Base-by-base conservation (phyloP, 208 protist species). In the Novymonas esmeraldas region DNA sequence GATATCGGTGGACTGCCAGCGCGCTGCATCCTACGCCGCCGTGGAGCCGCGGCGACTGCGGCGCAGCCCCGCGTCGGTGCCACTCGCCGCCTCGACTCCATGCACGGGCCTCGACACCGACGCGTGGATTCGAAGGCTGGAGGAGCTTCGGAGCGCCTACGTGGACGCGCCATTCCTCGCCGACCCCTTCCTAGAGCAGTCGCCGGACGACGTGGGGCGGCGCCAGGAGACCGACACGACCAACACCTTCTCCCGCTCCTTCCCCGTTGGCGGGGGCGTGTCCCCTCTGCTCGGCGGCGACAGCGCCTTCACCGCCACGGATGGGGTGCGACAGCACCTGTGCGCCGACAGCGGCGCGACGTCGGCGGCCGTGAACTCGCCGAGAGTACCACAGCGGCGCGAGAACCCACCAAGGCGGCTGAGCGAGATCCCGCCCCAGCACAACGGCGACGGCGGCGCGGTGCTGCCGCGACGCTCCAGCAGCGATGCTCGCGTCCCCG, bases 1-100 rank as follows among this genome's bases (percentile, higher is more conserved):
- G 7, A 66, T 67, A 29, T 28, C 41, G 5, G 42, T n/a, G 4
- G 45, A 6, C 41, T 46, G 61, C 36, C 42, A 39, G 31, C 51
- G 50, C 33, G 67, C 31, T 10, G 42, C 59, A 20, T 74, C 68
- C 3, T 55, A 67, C 60, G 13, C n/a, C 18, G 50, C 39, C 14
- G 58, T 24, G 13, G 13, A 26, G 2, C 14, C 31, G 2, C 18
- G 11, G 26, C 13, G 4, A 4, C 39, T 36, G 1, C 28, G 3
- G 6, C 22, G 55, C 29, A 38, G 41, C 5, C 4, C 9, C 1
- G 29, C 18, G 6, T 10, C 38, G 28, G 14, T 29, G 6, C 11
- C 0, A 7, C 9, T 20, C 5, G n/a, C 16, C 10, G 3, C 14
- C 0, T 4, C 13, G 45, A 11, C 39, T 6, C 2, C 28, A 2